Evolutionary conservation across 2,329 filamentous ascomycete species (phyloP), one percentile per base, ranked within the genome.

Genomic region (Didymellaceae sp.): DNA sequence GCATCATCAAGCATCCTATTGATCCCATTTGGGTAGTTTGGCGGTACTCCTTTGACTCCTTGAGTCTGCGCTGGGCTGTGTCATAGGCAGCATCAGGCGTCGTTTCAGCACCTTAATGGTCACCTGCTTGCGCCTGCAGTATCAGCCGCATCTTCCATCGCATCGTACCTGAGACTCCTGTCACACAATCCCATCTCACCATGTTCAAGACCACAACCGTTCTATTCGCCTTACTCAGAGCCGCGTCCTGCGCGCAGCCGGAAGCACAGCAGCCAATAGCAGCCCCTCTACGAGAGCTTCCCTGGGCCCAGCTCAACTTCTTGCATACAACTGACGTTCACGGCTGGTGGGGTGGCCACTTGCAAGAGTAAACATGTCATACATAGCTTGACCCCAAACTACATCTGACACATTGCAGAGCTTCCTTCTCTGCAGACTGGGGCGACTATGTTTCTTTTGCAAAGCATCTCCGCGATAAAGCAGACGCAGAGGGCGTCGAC

Each of bases 391-490:
- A n/a, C 10, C 7, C 8, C 21, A 4, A 35, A 2, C 17, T 7
- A 14, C 14, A 33, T 33, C 52, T 61, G 40, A 63, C 57, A 7
- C 32, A 14, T 21, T 21, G 11, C 48, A 91, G 88, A 76, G 82
- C 91, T 2, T 93, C 94, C 53, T 99, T 95, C 74, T 92, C 90
- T 6, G 93, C 91, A 37, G 94, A 99, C 74, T 97, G 94, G 91
- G 94, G 94, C 51, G 94, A 99, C 75, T 99, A 97, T 74, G 83
- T 97, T 64, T 97, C 93, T 6, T 97, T 99, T 69, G 85, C 91
- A 25, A 80, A 87, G 26, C 91, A 93, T 68, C 85, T 99, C 80
- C 88, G 85, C 47, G 82, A 85, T 59, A 86, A 84, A 67, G 91
- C 91, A 46, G 89, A 97, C 66, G 82, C 85, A 1, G 81, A 87